phyloP scores from a whole-genome alignment of 2,329 filamentous ascomycete species.

The Penicillium hesseltinei region DNA sequence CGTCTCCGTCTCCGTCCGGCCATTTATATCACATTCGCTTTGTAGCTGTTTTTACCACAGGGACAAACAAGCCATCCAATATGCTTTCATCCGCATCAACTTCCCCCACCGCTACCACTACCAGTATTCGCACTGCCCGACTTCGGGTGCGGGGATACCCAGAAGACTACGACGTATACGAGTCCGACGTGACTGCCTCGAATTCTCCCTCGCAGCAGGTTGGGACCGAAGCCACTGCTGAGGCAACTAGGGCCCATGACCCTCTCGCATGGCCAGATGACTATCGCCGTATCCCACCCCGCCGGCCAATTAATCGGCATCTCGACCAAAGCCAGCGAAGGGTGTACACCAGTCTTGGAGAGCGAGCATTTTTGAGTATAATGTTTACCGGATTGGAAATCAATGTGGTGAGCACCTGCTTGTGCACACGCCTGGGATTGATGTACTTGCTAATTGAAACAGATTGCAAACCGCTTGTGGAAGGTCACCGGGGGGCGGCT shows the following conservation, averaged over 20 bases:
- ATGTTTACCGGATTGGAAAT: neutral
- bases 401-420: neutral
- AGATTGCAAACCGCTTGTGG: neutral
- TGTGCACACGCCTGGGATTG: neutral
- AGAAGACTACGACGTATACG: neutral
- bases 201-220: neutral
- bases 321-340: neutral
- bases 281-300: neutral
- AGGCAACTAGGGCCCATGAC: neutral
- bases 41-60: neutral
- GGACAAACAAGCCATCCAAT: neutral
- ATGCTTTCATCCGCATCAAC: neutral
- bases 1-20: neutral
- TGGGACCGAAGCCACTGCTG: neutral
- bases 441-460: neutral
- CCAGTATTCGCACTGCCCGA: neutral
- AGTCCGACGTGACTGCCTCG: neutral
- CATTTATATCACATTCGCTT: neutral
- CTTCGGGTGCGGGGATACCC: neutral
- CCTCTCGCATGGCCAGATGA: neutral
- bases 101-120: neutral
- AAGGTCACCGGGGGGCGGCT: neutral
- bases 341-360: neutral
- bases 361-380: neutral
- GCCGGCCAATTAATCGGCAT: neutral